Base-by-base conservation (phyloP, 2,329 filamentous ascomycete genomes). In the Phoma sp. region DNA sequence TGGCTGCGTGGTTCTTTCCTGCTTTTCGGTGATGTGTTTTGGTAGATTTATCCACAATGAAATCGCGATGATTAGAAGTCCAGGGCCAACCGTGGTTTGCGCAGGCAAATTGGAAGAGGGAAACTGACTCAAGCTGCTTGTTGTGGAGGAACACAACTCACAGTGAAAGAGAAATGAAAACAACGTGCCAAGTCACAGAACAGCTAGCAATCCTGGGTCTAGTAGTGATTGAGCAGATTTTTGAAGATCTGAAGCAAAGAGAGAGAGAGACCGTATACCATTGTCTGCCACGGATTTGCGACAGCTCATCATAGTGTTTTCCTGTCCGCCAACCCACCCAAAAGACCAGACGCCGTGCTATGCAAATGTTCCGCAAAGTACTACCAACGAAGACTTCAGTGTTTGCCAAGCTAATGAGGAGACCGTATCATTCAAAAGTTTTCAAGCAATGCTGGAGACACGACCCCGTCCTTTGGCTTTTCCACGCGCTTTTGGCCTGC, bases 401-500 rank as follows among this genome's bases (percentile, higher is more conserved):
- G 19, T 13, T 43, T 6, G 41, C 10, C 29, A 44, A 25, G 12
- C 12, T 15, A 13, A 1, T 4, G 29, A 5, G 12, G 4, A 13
- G 29, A 31, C 27, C 10, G 27, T 29, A 12, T 29, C 27, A 12
- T 29, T 10, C 27, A 29, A 29, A 9, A 38, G n/a, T 6, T 3
- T 3, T 47, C 36, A 64, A 36, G 57, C 51, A 44, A 58, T 55
- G 35, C 52, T 50, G 27, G 48, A 63, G 36, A 50, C 55, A 12
- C 61, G 60, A 9, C 64, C 63, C 40, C 61, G 59, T 32, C 63
- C 61, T 31, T 62, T 62, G 2, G 51, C 46, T 17, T 61, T 64
- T 2, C 57, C 51, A 31, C 54, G 57, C 32, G 61, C 62, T 45
- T 62, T 71, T 1, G 62, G 21, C 55, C 67, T 71, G 27, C 57